Conservation (phyloP, 129 eudicot genomes). For the Flaveria sonorensis region DNA sequence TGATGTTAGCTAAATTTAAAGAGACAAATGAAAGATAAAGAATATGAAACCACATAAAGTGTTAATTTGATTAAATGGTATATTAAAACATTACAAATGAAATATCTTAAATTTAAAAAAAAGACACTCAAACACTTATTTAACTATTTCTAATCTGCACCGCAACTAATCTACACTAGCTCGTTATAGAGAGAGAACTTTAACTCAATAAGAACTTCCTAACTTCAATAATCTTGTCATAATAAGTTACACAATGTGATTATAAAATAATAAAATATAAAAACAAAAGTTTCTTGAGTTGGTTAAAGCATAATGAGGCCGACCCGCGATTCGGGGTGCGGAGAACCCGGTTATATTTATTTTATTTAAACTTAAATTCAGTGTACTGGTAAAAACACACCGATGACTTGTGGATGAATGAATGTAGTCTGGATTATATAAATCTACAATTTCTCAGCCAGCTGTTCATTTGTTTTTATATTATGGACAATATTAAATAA, state of each 20-base stretch:
- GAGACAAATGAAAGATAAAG: too few relatives aligned
- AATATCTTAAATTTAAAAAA: too few relatives aligned
- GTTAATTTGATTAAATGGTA: too few relatives aligned
- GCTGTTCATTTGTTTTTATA: slow-evolving; percentile 23
- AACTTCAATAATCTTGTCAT: too few relatives aligned
- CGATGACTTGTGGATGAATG: slow-evolving; percentile 31
- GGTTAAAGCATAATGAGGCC: slow-evolving; percentile 38
- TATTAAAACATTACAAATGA: too few relatives aligned
- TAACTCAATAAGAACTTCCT: too few relatives aligned
- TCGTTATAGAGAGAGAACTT: too few relatives aligned
- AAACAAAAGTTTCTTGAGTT: slow-evolving; percentile 24
- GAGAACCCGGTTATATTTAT: slow-evolving; percentile 21
- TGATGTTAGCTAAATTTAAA: too few relatives aligned
- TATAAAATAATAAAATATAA: not conserved
- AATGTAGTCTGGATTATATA: slow-evolving; percentile 1
- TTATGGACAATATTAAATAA: slow-evolving; percentile 2
- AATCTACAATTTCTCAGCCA: slow-evolving; percentile 19
- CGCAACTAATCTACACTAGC: too few relatives aligned
- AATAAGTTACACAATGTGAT: not conserved
- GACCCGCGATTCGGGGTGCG: slow-evolving; percentile 48
- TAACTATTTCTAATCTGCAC: too few relatives aligned
- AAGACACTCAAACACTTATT: too few relatives aligned
- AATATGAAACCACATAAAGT: too few relatives aligned
- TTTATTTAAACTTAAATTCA: slow-evolving; percentile 5
- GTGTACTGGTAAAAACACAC: slow-evolving; percentile 17